Evolutionary conservation across 352 stramenopile genomes (phyloP).

Genomic region (Phytophthora sp.): DNA sequence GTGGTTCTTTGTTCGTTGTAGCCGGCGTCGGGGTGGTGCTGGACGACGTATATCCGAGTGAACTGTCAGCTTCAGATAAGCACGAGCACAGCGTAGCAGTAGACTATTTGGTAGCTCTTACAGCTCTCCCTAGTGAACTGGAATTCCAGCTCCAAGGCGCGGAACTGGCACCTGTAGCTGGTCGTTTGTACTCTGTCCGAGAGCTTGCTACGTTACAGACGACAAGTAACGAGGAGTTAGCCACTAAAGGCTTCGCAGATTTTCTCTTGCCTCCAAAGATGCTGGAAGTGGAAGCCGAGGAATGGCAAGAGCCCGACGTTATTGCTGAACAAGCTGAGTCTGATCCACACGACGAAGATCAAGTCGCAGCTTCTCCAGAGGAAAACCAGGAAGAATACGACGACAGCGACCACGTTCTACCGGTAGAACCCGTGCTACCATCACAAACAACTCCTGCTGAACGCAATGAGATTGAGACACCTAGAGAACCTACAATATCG

Average conservation of each 20-base stretch:
- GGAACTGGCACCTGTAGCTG: slow-evolving; percentile 41
- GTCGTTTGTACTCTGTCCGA: slow-evolving; percentile 61
- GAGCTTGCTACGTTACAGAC: slow-evolving; percentile 51
- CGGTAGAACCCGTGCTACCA: slow-evolving; percentile 7
- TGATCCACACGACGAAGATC: neutral
- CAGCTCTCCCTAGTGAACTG: slow-evolving; percentile 48
- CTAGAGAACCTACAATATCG: slow-evolving; percentile 43
- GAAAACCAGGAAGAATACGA: slow-evolving; percentile 18
- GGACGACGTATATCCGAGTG: slow-evolving; percentile 63
- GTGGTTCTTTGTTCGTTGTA: slow-evolving; percentile 26
- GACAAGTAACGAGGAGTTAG: slow-evolving; percentile 28
- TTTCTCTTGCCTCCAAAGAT: slow-evolving; percentile 20
- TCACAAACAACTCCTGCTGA: slow-evolving; percentile 37
- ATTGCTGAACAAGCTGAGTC: neutral
- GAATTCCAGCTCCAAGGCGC: slow-evolving; percentile 38
- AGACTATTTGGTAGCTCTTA: slow-evolving; percentile 67
- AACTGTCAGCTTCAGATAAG: slow-evolving; percentile 42
- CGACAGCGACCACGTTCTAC: neutral
- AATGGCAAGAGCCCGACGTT: neutral
- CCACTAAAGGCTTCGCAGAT: slow-evolving; percentile 36
- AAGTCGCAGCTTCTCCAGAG: neutral
- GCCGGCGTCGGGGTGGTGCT: slow-evolving; percentile 65
- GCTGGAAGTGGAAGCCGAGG: slow-evolving; percentile 6
- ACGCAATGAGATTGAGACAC: slow-evolving; percentile 45
- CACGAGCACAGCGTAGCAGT: slow-evolving; percentile 15